phyloP scores from a whole-genome alignment of 441 rosid species.

The Kokia cookei region DNA sequence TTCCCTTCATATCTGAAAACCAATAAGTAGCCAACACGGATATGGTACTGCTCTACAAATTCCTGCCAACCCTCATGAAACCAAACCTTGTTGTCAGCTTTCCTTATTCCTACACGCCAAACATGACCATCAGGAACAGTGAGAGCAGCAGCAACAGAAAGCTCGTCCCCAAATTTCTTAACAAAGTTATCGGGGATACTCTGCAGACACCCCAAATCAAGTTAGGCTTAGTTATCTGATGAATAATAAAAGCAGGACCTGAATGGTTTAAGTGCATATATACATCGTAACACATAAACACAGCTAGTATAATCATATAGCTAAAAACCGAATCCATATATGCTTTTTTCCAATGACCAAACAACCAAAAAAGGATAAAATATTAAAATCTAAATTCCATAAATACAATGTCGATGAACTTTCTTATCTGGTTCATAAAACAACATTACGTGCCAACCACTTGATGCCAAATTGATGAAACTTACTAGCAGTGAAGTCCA shows the following conservation, averaged over 20 bases:
- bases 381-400: background rate
- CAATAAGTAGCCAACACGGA: constrained; percentile 78
- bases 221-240: constrained; percentile 10
- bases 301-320: background rate
- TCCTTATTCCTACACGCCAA: constrained; percentile 75
- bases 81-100: constrained; percentile 77
- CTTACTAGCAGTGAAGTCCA: background rate
- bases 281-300: background rate
- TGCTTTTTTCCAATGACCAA: no score
- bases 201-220: constrained; percentile 45
- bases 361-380: background rate
- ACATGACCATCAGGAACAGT: constrained; percentile 84
- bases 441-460: background rate
- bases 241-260: background rate
- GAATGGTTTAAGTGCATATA: background rate
- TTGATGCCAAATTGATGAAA: background rate
- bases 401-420: background rate
- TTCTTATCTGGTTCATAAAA: background rate
- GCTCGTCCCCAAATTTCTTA: constrained; percentile 75
- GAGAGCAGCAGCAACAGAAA: constrained; percentile 71
- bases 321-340: background rate
- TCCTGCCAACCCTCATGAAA: constrained; percentile 92
- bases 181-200: constrained; percentile 88
- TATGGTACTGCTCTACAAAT: constrained; percentile 76
- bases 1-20: constrained; percentile 91